Conservation (phyloP, 2,329 filamentous ascomycete genomes). For the Neofusicoccum kwambonambiense region DNA sequence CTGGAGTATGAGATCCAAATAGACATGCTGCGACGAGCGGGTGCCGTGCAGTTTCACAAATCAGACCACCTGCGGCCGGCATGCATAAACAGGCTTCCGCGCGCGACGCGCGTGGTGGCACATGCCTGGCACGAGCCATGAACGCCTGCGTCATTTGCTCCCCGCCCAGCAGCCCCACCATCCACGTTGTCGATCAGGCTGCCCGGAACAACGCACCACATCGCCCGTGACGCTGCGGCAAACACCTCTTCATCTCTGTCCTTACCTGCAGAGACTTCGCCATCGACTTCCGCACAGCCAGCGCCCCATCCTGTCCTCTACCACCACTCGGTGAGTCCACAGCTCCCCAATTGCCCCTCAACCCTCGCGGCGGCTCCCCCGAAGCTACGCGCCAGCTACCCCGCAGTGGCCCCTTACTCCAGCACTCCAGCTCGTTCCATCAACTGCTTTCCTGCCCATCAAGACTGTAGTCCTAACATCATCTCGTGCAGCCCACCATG, state of each 20-base stretch:
- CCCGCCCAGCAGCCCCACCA: neutral
- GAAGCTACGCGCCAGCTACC: neutral
- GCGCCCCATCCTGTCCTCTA: neutral
- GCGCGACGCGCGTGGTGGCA: neutral
- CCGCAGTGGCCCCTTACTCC: neutral
- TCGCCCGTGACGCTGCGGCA: neutral
- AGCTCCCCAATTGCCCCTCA: neutral
- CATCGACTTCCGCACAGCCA: neutral
- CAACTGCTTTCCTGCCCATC: neutral
- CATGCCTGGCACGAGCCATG: conserved; percentile 7
- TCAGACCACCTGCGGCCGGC: neutral
- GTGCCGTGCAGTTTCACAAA: neutral
- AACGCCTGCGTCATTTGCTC: conserved; percentile 2
- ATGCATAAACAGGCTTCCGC: conserved; percentile 1
- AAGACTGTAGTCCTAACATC: neutral
- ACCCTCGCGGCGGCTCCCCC: neutral
- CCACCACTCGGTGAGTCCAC: neutral
- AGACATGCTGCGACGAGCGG: neutral
- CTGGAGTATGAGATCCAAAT: neutral
- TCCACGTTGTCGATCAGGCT: conserved; percentile 8
- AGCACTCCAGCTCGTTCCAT: neutral
- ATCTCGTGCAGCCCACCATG: conserved; percentile 23
- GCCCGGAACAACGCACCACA: neutral
- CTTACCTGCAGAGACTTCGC: neutral
- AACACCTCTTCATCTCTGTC: neutral